phyloP scores from a whole-genome alignment of 2,329 filamentous ascomycete species.

The Dothistroma septosporum region DNA sequence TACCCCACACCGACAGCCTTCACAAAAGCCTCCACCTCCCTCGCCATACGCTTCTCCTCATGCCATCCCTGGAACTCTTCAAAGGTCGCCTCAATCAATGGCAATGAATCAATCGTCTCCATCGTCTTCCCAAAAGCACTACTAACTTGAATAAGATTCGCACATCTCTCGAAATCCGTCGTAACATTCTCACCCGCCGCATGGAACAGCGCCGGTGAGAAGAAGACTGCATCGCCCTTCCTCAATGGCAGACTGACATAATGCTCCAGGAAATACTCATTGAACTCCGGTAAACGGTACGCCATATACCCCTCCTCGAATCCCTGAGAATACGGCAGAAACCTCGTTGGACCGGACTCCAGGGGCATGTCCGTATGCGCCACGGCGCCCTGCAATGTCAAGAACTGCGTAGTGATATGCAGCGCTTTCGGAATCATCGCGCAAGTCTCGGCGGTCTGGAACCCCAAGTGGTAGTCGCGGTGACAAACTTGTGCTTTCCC shows the following conservation, averaged over 20 bases:
- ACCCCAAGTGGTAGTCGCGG: conserved; percentile 62
- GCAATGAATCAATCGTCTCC: conserved; percentile 55
- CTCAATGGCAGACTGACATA: conserved; percentile 52
- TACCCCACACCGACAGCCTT: conserved; percentile 55
- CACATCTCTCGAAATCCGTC: conserved; percentile 49
- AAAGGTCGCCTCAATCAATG: conserved; percentile 39
- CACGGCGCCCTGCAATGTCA: conserved; percentile 61
- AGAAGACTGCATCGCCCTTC: conserved; percentile 59
- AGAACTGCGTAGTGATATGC: conserved; percentile 53
- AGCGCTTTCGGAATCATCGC: conserved; percentile 49
- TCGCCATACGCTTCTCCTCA: conserved; percentile 38
- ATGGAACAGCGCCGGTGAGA: conserved; percentile 61
- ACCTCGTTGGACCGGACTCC: conserved; percentile 56
- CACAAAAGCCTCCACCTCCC: conserved; percentile 47
- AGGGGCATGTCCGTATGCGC: conserved; percentile 60
- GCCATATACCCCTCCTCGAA: conserved; percentile 57
- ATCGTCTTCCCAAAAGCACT: conserved; percentile 61
- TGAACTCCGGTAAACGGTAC: conserved; percentile 52
- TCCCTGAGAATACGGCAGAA: conserved; percentile 58
- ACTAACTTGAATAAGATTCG: conserved; percentile 61
- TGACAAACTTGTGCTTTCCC: conserved; percentile 56
- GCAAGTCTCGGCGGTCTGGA: conserved; percentile 50
- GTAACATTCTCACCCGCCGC: conserved; percentile 57
- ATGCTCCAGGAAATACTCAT: conserved; percentile 50
- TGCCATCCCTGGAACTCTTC: conserved; percentile 36